A percentile compares a stretch with the other conserved stretches of the same genome.
Evolutionary conservation across 2,329 filamentous ascomycete genomes (phyloP).

Genomic region (Pseudocercospora macadamiae): DNA sequence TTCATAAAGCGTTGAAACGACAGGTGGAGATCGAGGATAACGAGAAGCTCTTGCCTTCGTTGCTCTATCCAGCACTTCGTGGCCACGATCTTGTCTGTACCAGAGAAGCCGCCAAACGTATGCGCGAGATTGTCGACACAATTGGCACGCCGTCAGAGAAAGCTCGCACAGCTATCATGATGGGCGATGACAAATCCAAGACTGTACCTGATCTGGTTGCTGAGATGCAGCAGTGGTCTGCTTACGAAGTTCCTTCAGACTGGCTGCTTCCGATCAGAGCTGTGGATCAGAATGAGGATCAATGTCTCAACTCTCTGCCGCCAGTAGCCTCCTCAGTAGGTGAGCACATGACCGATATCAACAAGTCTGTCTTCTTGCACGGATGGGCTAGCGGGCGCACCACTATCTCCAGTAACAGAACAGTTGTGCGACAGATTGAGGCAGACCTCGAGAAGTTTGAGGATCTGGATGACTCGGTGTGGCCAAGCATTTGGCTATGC

Average conservation of each 20-base stretch:
- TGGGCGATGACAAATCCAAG: conserved; percentile 51
- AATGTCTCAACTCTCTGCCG: conserved; percentile 49
- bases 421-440: conserved; percentile 68
- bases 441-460: conserved; percentile 57
- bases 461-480: conserved; percentile 53
- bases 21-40: conserved; percentile 68
- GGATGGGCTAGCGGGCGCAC: conserved; percentile 68
- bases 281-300: conserved; percentile 49
- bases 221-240: conserved; percentile 50
- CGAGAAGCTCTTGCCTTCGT: conserved; percentile 61
- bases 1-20: conserved; percentile 62
- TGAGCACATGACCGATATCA: conserved; percentile 61
- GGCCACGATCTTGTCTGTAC: conserved; percentile 67
- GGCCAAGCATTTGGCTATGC: conserved; percentile 67
- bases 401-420: conserved; percentile 72
- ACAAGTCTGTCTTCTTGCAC: conserved; percentile 71
- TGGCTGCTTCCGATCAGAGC: conserved; percentile 65
- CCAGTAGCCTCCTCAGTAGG: conserved; percentile 48
- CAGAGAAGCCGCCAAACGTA: conserved; percentile 64
- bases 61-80: conserved; percentile 65
- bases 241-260: conserved; percentile 56
- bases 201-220: conserved; percentile 35
- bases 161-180: conserved; percentile 60
- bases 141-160: conserved; percentile 67
- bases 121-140: conserved; percentile 66